Evolutionary conservation across 495 filamentous ascomycete genomes (phyloP), one percentile per base, ranked within the genome.

Genomic region (Astrocystis sublimbata): DNA sequence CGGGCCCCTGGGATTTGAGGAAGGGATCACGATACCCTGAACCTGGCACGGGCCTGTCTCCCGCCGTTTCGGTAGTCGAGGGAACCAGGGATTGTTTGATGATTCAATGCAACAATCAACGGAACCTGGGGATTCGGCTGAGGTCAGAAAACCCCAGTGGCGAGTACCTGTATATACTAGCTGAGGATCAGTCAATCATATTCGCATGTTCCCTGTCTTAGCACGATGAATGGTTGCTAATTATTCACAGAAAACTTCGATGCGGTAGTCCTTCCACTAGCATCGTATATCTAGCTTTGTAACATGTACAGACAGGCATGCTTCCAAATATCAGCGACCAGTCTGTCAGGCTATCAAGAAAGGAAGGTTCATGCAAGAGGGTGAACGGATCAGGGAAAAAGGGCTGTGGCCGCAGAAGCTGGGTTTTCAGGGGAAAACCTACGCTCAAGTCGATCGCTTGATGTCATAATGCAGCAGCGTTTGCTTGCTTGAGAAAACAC

Each of bases 11-110:
- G 53, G 36, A 24, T 30, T 19, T n/a, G 17, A 12, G 24, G 30
- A 19, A 57, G 38, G 54, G 38, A 43, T 57, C 54, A 28, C 24
- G 40, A 43, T 7, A 45, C 17, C 13, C 54, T 38, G 54, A 57
- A 57, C 28, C 7, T 21, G 51, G 8, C 17, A n/a, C n/a, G n/a
- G n/a, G n/a, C n/a, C n/a, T n/a, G n/a, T n/a, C n/a, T n/a, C 10
- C 33, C 51, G 51, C 21, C 31, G 31, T 15, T 24, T 38, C 19
- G 30, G 15, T 36, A 38, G 19, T 45, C 40, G 40, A 23, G 54
- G 40, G n/a, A 35, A 12, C 51, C 26, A 6, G 51, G 51, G 51
- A 28, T 30, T 52, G 31, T 36, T 38, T 40, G 51, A 36, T n/a
- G 49, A 35, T 7, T 52, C n/a, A 4, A 52, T 52, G 30, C 28